These are phyloP conservation scores for Salix purpurea DNA, from an alignment of 345 rosid species.

Conservation along the genomic window DNA sequence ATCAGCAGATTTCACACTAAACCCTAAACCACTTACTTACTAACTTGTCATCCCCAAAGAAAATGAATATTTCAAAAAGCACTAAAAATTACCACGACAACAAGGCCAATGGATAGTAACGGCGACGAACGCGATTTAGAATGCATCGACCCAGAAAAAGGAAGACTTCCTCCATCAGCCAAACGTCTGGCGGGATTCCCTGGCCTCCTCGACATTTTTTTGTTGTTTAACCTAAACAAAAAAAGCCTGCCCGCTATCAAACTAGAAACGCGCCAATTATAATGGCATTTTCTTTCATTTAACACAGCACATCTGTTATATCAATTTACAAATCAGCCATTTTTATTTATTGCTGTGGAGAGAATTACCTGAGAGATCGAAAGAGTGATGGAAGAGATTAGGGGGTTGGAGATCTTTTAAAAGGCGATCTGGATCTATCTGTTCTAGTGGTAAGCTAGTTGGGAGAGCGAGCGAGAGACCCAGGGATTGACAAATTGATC, in stretches of 20 bases:
- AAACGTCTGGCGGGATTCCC: conserved; percentile 53
- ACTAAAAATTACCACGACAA: conserved; percentile 40
- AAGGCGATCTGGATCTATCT: conserved; percentile 8
- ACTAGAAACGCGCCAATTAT: neutral
- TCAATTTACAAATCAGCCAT: too few relatives aligned
- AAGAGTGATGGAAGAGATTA: too few relatives aligned
- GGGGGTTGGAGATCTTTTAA: neutral
- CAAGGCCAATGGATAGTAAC: conserved; percentile 40
- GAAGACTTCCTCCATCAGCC: conserved; percentile 45
- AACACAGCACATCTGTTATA: neutral
- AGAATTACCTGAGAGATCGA: neutral
- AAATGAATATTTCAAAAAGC: neutral
- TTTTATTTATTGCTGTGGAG: neutral
- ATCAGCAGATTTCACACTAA: conserved; percentile 7
- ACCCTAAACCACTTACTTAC: neutral
- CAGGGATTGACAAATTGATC: neutral
- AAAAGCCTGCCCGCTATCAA: neutral
- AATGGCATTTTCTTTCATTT: neutral
- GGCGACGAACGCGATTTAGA: conserved; percentile 57
- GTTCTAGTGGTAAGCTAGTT: neutral
- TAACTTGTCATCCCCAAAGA: neutral
- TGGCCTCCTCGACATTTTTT: conserved; percentile 61
- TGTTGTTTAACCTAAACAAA: neutral
- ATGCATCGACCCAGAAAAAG: conserved; percentile 42
- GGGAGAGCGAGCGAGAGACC: neutral